Evolutionary conservation across 192 early-diverging fungal genomes (phyloP).

Genomic region (Powellomyces hirtus): DNA sequence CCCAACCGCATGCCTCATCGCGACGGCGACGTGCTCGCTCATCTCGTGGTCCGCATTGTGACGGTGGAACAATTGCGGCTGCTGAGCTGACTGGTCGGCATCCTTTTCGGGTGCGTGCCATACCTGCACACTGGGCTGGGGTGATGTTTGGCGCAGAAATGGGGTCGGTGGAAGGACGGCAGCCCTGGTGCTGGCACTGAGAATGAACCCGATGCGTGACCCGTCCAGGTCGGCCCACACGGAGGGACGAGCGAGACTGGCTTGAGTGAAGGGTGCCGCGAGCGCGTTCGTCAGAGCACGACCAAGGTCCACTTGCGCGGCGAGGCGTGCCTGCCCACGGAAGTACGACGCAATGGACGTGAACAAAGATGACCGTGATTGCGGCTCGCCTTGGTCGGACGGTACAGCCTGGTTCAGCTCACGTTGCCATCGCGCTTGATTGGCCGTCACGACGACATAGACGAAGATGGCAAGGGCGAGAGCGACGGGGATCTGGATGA

Average conservation of each 20-base stretch:
- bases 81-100: no score
- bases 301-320: not conserved
- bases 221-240: not conserved
- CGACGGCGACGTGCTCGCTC: no score
- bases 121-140: no score
- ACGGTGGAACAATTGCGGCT: no score
- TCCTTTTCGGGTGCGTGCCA: no score
- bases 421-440: not conserved
- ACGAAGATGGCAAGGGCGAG: not conserved
- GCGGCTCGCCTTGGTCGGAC: not conserved
- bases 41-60: no score
- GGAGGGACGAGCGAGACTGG: not conserved
- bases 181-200: no score
- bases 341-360: not conserved
- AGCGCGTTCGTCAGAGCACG: not conserved
- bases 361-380: not conserved
- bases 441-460: not conserved
- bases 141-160: no score
- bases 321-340: not conserved
- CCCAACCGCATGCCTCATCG: no score
- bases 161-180: no score
- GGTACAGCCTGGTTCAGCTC: not conserved
- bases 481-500: not conserved
- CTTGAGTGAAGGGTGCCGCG: not conserved
- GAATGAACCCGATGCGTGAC: not conserved